Percentiles rank a stretch among this genome's conserved stretches.
Conservation (phyloP, 2,329 filamentous ascomycete genomes). For the Fusarium heterosporum region DNA sequence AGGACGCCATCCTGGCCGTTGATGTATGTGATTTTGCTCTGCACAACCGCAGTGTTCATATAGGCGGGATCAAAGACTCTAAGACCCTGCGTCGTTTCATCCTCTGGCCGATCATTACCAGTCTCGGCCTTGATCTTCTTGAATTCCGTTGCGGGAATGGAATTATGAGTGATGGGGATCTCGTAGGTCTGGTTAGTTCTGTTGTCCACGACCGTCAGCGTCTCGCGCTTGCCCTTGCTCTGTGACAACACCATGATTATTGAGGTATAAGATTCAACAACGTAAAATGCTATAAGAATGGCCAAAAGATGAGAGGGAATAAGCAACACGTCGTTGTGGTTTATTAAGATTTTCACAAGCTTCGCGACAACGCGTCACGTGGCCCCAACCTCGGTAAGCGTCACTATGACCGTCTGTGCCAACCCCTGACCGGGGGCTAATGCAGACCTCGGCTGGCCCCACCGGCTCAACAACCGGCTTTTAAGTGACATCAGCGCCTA, state of each 20-base stretch:
- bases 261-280: background rate
- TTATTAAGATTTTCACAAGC: constrained; percentile 16
- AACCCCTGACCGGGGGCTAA: background rate
- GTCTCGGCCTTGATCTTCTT: constrained; percentile 60
- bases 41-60: constrained; percentile 64
- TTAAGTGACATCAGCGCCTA: background rate
- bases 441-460: background rate
- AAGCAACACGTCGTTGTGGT: constrained; percentile 7
- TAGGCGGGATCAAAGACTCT: constrained; percentile 64
- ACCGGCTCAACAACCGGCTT: background rate
- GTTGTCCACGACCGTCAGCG: constrained; percentile 61
- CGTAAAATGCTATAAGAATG: too few relatives aligned
- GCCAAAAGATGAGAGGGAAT: background rate
- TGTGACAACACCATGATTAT: constrained; percentile 9
- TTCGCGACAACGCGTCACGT: constrained; percentile 12
- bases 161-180: constrained; percentile 62
- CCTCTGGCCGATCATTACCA: constrained; percentile 54
- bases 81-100: constrained; percentile 62
- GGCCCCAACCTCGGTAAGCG: constrained; percentile 12
- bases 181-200: constrained; percentile 62
- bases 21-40: constrained; percentile 64
- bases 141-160: constrained; percentile 63
- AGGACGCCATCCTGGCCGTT: constrained; percentile 64
- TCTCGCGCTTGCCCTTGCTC: constrained; percentile 38
- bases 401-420: background rate